Base-by-base conservation (phyloP, 768 basidiomycete genomes). In the Chiua virens region DNA sequence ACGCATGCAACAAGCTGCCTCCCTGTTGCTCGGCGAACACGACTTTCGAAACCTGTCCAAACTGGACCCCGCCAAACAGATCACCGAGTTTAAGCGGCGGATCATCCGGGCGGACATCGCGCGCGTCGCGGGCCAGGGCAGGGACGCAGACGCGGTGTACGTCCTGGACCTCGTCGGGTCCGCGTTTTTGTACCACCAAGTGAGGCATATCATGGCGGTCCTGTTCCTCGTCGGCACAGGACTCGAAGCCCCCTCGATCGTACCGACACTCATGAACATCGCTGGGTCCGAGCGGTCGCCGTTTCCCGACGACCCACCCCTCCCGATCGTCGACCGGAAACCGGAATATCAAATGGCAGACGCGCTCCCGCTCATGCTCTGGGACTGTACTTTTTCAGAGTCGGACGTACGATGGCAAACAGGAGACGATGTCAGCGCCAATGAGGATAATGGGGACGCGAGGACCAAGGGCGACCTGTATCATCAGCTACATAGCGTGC, bases 1-100 rank as follows among this genome's bases (percentile, higher is more conserved):
- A 2, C 77, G 74, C 41, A 98, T 98, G 94, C 80, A 78, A 53
- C 75, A 80, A 30, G 95, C 83, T 1, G 91, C 91, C 0, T 55
- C 72, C 3, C 73, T 79, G 7, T 76, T 99, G 42, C 69, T 92
- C 25, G 96, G 96, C 32, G 83, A 88, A 54, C 94, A 98, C 73
- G 96, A 98, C 71, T 98, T 97, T 63, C 83, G 95, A 15, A 98
- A 98, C 63, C 77, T 98, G 30, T 97, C 92, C 76, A 98, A 95
- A 66, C 71, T 98, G 20, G 96, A 98, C 65, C 81, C 92, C 0
- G 78, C 83, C 30, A 98, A 98, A 69, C 95, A 98, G 70, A 87
- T 98, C 55, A 84, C 86, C 21, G 79, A 80, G 51, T 96, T 94
- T 71, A 74, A 66, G 21, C 78, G 96, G 28, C 75, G 75, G 20